Evolutionary conservation across 2,329 filamentous ascomycete species (phyloP).

Genomic region (Penicillium crustosum): DNA sequence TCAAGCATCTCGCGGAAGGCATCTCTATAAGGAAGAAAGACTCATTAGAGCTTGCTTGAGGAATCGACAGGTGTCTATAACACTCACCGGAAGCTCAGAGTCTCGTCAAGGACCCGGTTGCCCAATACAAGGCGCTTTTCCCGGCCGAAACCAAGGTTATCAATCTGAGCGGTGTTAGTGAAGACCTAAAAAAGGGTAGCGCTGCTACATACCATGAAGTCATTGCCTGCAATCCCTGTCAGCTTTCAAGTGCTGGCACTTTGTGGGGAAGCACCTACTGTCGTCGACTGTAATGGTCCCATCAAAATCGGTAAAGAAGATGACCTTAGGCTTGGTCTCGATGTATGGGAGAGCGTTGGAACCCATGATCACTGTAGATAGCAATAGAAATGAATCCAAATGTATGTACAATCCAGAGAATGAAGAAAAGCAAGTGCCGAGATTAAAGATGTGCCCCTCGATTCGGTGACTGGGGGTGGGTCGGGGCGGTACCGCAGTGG

Average conservation of each 20-base stretch:
- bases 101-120: constrained; percentile 70
- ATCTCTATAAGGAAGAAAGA: constrained; percentile 51
- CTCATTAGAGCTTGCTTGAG: constrained; percentile 4
- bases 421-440: constrained; percentile 2
- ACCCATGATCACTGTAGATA: constrained; percentile 27
- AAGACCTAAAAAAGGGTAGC: neutral
- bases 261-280: constrained; percentile 47
- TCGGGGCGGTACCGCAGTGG: constrained; percentile 11
- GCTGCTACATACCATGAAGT: constrained; percentile 55
- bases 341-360: constrained; percentile 42
- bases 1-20: constrained; percentile 91
- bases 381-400: neutral
- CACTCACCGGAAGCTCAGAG: constrained; percentile 66
- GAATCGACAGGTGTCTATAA: neutral
- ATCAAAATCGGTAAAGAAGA: constrained; percentile 99
- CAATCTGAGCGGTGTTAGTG: constrained; percentile 63
- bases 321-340: constrained; percentile 71
- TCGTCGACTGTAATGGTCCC: constrained; percentile 83
- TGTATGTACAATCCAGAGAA: neutral
- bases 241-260: constrained; percentile 10
- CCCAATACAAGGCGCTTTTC: constrained; percentile 72
- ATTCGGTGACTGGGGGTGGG: constrained; percentile 15
- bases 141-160: constrained; percentile 82
- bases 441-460: constrained; percentile 10
- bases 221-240: constrained; percentile 54